These are phyloP conservation scores for Spirogloea muscicola DNA, from an alignment of 139 green algal species.

Conservation along the genomic window DNA sequence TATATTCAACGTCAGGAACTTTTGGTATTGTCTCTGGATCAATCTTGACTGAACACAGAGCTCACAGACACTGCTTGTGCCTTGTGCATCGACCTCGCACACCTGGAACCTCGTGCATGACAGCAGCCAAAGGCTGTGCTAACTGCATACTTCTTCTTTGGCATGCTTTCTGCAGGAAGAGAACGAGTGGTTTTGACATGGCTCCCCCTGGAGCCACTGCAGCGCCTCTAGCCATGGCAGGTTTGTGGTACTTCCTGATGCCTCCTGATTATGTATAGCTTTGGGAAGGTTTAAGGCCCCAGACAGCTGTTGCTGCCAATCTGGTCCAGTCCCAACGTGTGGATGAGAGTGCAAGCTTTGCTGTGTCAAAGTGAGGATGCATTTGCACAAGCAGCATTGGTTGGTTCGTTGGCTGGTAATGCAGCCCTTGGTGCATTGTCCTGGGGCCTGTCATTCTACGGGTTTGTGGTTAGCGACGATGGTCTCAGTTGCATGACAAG, in stretches of 20 bases:
- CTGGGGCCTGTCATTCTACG: no score
- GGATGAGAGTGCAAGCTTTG: neutral
- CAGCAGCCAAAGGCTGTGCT: neutral
- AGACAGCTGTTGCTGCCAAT: neutral
- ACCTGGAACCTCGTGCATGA: neutral
- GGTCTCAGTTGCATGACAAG: no score
- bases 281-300: neutral
- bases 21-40: no score
- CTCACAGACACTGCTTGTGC: neutral
- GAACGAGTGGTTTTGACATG: constrained; percentile 26
- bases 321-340: neutral
- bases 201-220: constrained; percentile 7
- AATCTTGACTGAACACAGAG: constrained; percentile 12
- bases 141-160: neutral
- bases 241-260: constrained; percentile 2
- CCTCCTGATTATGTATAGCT: constrained; percentile 3
- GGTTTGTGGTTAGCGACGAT: no score
- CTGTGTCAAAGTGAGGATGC: neutral
- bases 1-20: no score
- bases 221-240: neutral
- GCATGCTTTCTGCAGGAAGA: neutral
- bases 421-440: neutral
- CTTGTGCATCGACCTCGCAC: constrained; percentile 3
- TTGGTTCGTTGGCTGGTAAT: neutral
- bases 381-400: neutral